phyloP scores from a whole-genome alignment of 768 basidiomycete species.

The Termitomyces sp. region DNA sequence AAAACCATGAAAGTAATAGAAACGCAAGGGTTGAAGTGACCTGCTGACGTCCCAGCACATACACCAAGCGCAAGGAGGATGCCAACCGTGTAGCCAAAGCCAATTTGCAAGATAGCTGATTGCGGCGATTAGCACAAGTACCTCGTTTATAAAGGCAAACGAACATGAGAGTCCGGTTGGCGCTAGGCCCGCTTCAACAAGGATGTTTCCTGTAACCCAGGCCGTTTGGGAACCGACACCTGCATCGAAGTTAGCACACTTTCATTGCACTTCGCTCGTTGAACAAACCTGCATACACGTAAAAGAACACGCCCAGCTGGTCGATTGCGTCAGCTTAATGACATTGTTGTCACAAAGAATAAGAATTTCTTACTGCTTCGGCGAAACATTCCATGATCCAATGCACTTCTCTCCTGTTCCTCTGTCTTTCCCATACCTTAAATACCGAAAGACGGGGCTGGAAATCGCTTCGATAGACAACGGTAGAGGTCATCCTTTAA shows the following conservation, averaged over 20 bases:
- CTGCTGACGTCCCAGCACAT: slow-evolving; percentile 48
- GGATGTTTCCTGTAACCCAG: slow-evolving; percentile 41
- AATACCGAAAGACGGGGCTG: slow-evolving; percentile 31
- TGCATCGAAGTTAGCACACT: slow-evolving; percentile 9
- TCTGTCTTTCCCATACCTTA: slow-evolving; percentile 43
- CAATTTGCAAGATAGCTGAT: slow-evolving; percentile 51
- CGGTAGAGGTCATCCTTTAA: slow-evolving; percentile 11
- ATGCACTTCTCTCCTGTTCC: slow-evolving; percentile 37
- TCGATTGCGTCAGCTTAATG: slow-evolving; percentile 1
- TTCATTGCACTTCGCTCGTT: background rate
- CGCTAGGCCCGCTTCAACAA: slow-evolving; percentile 19
- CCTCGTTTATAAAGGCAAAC: slow-evolving; percentile 14
- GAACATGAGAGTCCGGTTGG: slow-evolving; percentile 41
- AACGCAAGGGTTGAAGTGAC: slow-evolving; percentile 63
- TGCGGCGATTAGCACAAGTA: background rate
- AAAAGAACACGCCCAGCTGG: slow-evolving; percentile 59
- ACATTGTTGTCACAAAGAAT: background rate
- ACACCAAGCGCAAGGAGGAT: slow-evolving; percentile 53
- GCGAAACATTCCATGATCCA: slow-evolving; percentile 55
- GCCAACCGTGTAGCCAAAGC: slow-evolving; percentile 52
- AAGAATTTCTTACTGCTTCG: slow-evolving; percentile 39
- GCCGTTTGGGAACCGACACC: slow-evolving; percentile 52
- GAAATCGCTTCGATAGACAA: slow-evolving; percentile 38
- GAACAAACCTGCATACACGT: slow-evolving; percentile 46
- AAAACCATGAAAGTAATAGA: slow-evolving; percentile 47